Evolutionary conservation across 495 filamentous ascomycete genomes (phyloP).

Genomic region (Trichoderma orchidacearum): DNA sequence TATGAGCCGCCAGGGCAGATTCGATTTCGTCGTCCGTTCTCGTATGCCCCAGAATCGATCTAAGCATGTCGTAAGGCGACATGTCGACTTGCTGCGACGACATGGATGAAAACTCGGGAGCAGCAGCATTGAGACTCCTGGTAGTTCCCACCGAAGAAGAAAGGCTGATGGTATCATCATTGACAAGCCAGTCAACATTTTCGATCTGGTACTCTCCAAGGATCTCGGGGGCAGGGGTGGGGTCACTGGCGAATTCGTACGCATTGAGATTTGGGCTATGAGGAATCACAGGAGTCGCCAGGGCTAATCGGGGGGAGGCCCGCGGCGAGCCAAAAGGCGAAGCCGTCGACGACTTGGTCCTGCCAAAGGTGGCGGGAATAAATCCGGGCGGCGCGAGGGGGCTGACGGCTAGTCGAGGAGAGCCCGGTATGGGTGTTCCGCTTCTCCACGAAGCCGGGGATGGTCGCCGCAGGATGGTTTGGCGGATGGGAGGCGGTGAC

Average conservation of each 20-base stretch:
- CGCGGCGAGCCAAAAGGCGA: slow-evolving; percentile 93
- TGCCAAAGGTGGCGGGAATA: slow-evolving; percentile 57
- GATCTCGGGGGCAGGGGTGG: slow-evolving; percentile 63
- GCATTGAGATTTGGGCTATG: slow-evolving; percentile 89
- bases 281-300: slow-evolving; percentile 82
- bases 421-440: slow-evolving; percentile 63
- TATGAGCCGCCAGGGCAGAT: slow-evolving; percentile 69
- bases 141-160: slow-evolving; percentile 56
- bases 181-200: slow-evolving; percentile 92
- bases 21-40: slow-evolving; percentile 91
- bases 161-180: slow-evolving; percentile 70
- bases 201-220: slow-evolving; percentile 89
- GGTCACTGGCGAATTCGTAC: slow-evolving; percentile 71
- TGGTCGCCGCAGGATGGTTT: slow-evolving; percentile 76
- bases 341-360: slow-evolving; percentile 57
- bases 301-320: slow-evolving; percentile 82
- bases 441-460: slow-evolving; percentile 92
- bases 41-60: slow-evolving; percentile 82
- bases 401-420: slow-evolving; percentile 61
- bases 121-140: slow-evolving; percentile 57
- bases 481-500: slow-evolving; percentile 67
- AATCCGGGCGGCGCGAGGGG: slow-evolving; percentile 75
- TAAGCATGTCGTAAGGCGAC: slow-evolving; percentile 96
- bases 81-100: slow-evolving; percentile 72
- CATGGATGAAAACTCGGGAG: slow-evolving; percentile 56